Conservation (phyloP, 768 basidiomycete species). For the Pholiota microspora region DNA sequence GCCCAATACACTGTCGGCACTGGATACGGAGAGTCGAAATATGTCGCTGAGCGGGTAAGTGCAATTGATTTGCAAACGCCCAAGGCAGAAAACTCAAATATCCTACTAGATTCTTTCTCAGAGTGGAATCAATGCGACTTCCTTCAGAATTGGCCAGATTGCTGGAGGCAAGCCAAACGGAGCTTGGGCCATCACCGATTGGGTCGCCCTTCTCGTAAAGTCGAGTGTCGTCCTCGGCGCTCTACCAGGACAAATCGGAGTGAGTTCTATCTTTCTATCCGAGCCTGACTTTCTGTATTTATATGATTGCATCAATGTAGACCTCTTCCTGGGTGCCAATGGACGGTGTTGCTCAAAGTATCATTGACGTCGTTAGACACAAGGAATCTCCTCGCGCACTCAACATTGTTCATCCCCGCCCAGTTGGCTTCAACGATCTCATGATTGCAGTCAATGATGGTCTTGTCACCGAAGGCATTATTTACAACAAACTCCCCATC, state of each 20-base stretch:
- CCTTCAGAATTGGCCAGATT: slow-evolving; percentile 33
- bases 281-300: not conserved
- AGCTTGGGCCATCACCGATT: slow-evolving; percentile 34
- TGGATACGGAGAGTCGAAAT: slow-evolving; percentile 33
- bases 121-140: slow-evolving; percentile 24
- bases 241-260: slow-evolving; percentile 25
- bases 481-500: not conserved
- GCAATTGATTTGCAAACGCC: not conserved
- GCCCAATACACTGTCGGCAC: slow-evolving; percentile 25
- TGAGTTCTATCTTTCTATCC: slow-evolving; percentile 9
- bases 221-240: slow-evolving; percentile 26
- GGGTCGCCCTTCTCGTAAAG: slow-evolving; percentile 34
- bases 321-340: slow-evolving; percentile 31
- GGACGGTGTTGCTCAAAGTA: slow-evolving; percentile 17
- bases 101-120: slow-evolving; percentile 11
- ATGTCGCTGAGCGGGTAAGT: slow-evolving; percentile 32
- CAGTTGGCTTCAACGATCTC: slow-evolving; percentile 26
- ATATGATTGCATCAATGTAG: slow-evolving; percentile 11
- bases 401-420: slow-evolving; percentile 34
- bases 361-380: slow-evolving; percentile 4
- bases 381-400: slow-evolving; percentile 18
- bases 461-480: slow-evolving; percentile 6
- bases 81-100: not conserved
- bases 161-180: slow-evolving; percentile 30
- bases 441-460: slow-evolving; percentile 18